Percentiles rank a stretch among this genome's conserved stretches.
phyloP scores from a whole-genome alignment of 2,329 filamentous ascomycete species.

The Fusarium tanahbumbuense region DNA sequence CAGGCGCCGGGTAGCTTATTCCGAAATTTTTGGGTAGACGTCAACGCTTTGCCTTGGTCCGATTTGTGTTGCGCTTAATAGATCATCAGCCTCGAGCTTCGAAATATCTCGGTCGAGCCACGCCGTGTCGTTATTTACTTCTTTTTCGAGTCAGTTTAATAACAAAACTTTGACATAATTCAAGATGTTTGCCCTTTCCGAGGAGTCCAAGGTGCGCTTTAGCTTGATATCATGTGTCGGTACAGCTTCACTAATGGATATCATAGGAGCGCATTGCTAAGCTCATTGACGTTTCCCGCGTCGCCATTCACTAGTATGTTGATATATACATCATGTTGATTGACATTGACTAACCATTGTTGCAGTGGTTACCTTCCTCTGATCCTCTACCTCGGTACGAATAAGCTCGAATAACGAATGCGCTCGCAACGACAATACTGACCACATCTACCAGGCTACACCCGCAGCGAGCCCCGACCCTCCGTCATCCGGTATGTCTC shows the following conservation, averaged over 20 bases:
- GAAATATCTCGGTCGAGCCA: constrained; percentile 14
- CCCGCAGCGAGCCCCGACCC: constrained; percentile 90
- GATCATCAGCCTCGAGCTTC: constrained; percentile 34
- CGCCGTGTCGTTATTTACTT: constrained; percentile 4
- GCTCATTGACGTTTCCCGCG: constrained; percentile 92
- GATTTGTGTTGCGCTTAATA: constrained; percentile 20
- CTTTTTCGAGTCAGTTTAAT: background rate
- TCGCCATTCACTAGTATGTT: constrained; percentile 94
- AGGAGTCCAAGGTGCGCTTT: constrained; percentile 88
- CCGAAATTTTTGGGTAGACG: constrained; percentile 44
- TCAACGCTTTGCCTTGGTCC: constrained; percentile 14
- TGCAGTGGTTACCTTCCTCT: constrained; percentile 91
- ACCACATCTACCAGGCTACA: constrained; percentile 74
- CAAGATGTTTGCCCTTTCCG: constrained; percentile 79
- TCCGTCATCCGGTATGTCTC: constrained; percentile 68
- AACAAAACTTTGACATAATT: background rate
- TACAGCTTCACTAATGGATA: constrained; percentile 21
- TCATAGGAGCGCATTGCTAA: constrained; percentile 94
- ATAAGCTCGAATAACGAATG: constrained; percentile 38
- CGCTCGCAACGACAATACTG: constrained; percentile 39
- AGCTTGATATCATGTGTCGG: constrained; percentile 6
- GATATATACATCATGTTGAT: background rate
- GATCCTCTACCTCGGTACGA: constrained; percentile 92
- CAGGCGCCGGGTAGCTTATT: constrained; percentile 32
- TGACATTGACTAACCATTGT: constrained; percentile 51